Evolutionary conservation across 352 stramenopile genomes (phyloP), one percentile per base, ranked within the genome.

Genomic region (Globisporangium paddicum): DNA sequence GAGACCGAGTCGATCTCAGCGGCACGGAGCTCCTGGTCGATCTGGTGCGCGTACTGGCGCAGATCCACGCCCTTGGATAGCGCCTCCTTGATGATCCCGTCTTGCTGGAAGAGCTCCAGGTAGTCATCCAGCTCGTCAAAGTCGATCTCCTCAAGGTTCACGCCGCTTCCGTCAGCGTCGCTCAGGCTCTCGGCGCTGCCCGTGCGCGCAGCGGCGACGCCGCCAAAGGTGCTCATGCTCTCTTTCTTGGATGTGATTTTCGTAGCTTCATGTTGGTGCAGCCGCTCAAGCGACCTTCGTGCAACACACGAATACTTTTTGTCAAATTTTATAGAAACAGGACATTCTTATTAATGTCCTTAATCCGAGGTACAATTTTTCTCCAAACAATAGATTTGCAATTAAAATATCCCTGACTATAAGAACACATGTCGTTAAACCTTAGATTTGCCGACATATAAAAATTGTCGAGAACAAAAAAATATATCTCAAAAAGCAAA

Each of bases 91-190:
- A 98, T 95, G 47, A 97, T 82, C 57, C 88, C 87, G 51, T 98
- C 90, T 66, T 97, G 82, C 72, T 98, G 93, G 70, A 98, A 98
- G n/a, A 91, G 72, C 73, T 95, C 90, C 44, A 98, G 66, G 73
- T 98, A 96, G 60, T 98, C 90, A 61, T 97, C 90, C 28, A 97
- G 83, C 69, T 95, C 90, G 58, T 93, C 87, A 57, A 97, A 97
- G 74, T 97, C 86, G 73, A 97, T 97, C 57, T 96, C 90, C 50
- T 95, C 85, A 30, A 95, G 64, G 55, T 89, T 76, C 47, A 88
- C 67, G 53, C 66, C 66, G 54, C 50, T 47, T 48, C 47, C 19
- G 41, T 47, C n/a, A 26, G 0, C 50, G 25, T 53, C 32, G 18
- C 26, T n/a, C 16, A 53, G 26, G 46, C 46, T 53, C 46, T 53